Evolutionary conservation across 148 eudicot species (phyloP), one percentile per base, ranked within the genome.

Genomic region (Rheum nobile): DNA sequence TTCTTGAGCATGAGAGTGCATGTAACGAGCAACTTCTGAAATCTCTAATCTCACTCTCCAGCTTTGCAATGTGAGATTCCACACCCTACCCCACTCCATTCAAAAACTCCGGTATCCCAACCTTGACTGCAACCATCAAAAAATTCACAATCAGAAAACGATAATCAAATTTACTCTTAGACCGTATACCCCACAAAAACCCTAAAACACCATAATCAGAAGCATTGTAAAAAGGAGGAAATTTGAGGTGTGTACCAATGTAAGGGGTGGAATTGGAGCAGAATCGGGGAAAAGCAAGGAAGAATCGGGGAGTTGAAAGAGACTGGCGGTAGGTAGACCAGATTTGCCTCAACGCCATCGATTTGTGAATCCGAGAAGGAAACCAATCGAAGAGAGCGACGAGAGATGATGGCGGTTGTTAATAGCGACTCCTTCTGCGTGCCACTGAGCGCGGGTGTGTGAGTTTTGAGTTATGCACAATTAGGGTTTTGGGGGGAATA

Each of bases 1-100:
- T 88, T 84, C 90, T 90, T 93, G 78, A 93, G 97, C 85, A 83
- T 92, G 26, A 88, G 80, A 38, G 96, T 87, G 48, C 96, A 87
- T 61, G 82, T 83, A 0, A 87, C 91, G 14, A 90, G 93, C 80
- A 92, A 83, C 83, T 88, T 88, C 28, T 87, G 90, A 90, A 73
- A 74, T 90, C 91, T 22, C 96, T 91, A 71, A 92, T 82, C 81
- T 88, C 96, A 71, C 84, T 67, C 75, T 90, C 96, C n/a, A 92
- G 87, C 85, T 92, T 92, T 38, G 82, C 88, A 17, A 78, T 90
- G 77, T 90, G 90, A 63, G 85, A 72, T 77, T 90, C 96, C 17
- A 92, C 87, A 67, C 93, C 96, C 46, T 82, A 84, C 31, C 89
- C 92, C 26, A 90, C 82, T 48, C 89, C 97, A 16, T 80, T 90